Evolutionary conservation across 306 rosid species (phyloP), one percentile per base, ranked within the genome.

Genomic region (Begonia fuchsioides): DNA sequence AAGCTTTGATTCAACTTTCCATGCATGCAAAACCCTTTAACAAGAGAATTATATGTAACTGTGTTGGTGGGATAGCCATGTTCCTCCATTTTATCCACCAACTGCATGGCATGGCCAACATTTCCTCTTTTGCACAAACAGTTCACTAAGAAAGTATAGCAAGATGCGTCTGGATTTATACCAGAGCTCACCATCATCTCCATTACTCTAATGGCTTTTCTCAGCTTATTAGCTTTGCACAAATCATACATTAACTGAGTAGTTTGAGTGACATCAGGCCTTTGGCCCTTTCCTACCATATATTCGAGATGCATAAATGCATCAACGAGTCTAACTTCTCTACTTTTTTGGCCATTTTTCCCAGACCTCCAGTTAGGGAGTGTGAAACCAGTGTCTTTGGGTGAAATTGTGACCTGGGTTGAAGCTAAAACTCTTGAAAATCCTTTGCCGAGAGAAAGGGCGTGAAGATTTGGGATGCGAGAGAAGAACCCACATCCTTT

Each of bases 171-270:
- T 13, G 95, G 94, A 52, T 65, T 75, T 13, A 78, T 61, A 32
- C 97, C 95, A 0, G 94, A 79, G 54, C 51, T 63, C 39, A 84
- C 62, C 80, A 79, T 81, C 76, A 79, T 72, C 69, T 90, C 95
- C 81, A 90, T 81, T 17, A 90, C 76, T 54, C 65, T 68, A 48
- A 79, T 65, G 10, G 94, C 79, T 52, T 67, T 81, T 44, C 80
- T 77, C 54, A 72, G 50, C 78, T 84, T 81, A 62, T 68, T 70
- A 0, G 49, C 64, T 65, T 72, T 81, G 63, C 95, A 84, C 38
- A 90, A 87, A 71, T 90, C 95, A 71, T 84, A 81, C 61, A 84
- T 47, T 6, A 90, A 75, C 67, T 79, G 95, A 54, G 97, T 84
- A 39, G 82, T 84, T 55, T 76, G 95, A 47, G 43, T 57, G 9